Evolutionary conservation across 352 stramenopile genomes (phyloP).

Genomic region (Phytophthora constricta): DNA sequence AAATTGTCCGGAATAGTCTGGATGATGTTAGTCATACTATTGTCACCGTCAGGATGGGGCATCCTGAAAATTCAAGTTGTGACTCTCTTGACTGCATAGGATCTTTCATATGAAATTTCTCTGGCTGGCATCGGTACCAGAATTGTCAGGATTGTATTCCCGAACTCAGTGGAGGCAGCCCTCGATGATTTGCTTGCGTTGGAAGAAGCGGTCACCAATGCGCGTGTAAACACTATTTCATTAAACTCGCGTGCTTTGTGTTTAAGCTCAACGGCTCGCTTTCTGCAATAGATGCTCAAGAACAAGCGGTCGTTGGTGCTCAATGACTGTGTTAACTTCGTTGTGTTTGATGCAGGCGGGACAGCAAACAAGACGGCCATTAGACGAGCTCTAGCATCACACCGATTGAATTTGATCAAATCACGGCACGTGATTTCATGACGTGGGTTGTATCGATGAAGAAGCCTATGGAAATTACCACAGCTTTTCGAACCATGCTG

Average conservation of each 20-base stretch:
- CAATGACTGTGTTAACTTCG: not conserved
- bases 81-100: too few species aligned
- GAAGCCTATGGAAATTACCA: slow-evolving; percentile 5
- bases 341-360: not conserved
- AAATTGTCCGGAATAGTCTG: too few species aligned
- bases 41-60: too few species aligned
- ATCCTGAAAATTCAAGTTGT: too few species aligned
- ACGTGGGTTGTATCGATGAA: slow-evolving; percentile 24
- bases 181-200: not conserved
- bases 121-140: too few species aligned
- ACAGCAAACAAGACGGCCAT: not conserved
- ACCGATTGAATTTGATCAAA: slow-evolving; percentile 17
- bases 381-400: not conserved
- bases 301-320: not conserved
- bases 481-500: slow-evolving; percentile 20
- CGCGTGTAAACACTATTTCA: not conserved
- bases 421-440: slow-evolving; percentile 19
- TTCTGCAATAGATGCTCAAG: slow-evolving; percentile 17
- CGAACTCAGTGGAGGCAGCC: too few species aligned
- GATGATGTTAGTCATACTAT: too few species aligned
- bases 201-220: not conserved
- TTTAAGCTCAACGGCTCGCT: slow-evolving; percentile 2
- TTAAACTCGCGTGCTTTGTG: too few species aligned
- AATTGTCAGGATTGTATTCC: too few species aligned
- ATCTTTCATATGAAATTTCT: too few species aligned